Conservation (phyloP, 2,329 filamentous ascomycete genomes). For the Nothomitra cinnamomea region DNA sequence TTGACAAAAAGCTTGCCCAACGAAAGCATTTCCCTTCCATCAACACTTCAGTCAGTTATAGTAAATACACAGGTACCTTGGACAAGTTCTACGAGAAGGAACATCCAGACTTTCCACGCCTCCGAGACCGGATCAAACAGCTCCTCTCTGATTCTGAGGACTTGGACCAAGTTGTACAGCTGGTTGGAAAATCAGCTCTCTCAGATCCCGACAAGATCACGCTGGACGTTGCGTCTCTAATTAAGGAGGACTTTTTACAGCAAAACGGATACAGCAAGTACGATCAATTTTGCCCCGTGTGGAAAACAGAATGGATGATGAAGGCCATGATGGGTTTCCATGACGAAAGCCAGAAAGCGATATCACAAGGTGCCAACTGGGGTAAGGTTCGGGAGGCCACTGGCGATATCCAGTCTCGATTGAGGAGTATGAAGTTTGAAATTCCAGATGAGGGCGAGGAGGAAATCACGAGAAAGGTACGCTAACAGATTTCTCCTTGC, state of each 20-base stretch:
- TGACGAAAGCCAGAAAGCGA: constrained; percentile 90
- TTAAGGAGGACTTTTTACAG: constrained; percentile 98
- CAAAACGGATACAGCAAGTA: constrained; percentile 99
- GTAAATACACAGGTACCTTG: constrained; percentile 79
- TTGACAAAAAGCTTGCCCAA: constrained; percentile 98
- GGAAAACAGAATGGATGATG: constrained; percentile 99
- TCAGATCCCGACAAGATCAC: constrained; percentile 98
- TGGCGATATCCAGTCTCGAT: constrained; percentile 62
- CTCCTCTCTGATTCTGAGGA: constrained; percentile 91
- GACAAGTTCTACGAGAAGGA: constrained; percentile 93
- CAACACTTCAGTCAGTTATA: constrained; percentile 89
- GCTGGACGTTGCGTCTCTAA: constrained; percentile 70
- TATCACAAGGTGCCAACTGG: constrained; percentile 84
- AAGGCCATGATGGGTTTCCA: constrained; percentile 97
- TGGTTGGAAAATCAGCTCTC: constrained; percentile 92
- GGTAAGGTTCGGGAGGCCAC: constrained; percentile 84
- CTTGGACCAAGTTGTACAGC: constrained; percentile 93
- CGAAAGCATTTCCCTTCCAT: constrained; percentile 98
- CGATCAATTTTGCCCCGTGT: constrained; percentile 96
- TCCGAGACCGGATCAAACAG: constrained; percentile 86
- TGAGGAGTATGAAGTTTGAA: constrained; percentile 95
- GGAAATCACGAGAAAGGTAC: constrained; percentile 64
- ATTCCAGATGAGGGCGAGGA: constrained; percentile 73
- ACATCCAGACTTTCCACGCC: constrained; percentile 80
- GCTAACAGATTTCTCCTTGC: constrained; percentile 13